Evolutionary conservation across 371 early-diverging fungal species (phyloP).

Genomic region (Zopfochytrium polystomum): DNA sequence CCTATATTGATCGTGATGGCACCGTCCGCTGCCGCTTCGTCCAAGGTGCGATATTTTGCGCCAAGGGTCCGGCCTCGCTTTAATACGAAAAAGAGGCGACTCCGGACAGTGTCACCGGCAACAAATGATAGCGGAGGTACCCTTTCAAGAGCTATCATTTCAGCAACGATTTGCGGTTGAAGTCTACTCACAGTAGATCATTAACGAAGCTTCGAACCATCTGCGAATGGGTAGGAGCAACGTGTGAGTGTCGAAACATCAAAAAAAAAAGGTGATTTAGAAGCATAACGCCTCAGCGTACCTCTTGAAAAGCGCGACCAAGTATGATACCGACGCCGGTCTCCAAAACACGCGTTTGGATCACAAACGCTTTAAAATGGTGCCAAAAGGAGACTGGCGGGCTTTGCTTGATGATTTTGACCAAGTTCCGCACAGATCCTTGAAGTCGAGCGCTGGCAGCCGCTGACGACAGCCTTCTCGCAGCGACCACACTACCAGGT

Average conservation of each 20-base stretch:
- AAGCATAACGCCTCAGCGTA: slow-evolving; percentile 49
- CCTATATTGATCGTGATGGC: neutral
- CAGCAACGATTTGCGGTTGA: too few relatives aligned
- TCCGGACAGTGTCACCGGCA: neutral
- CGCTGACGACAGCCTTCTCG: too few relatives aligned
- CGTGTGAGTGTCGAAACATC: neutral
- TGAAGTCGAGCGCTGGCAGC: too few relatives aligned
- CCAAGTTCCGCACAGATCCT: neutral
- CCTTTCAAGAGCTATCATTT: too few relatives aligned
- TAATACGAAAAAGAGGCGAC: neutral
- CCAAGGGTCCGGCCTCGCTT: neutral
- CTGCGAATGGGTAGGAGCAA: neutral
- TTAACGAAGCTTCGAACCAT: neutral
- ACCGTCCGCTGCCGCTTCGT: neutral
- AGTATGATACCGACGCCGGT: slow-evolving; percentile 33
- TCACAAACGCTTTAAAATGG: slow-evolving; percentile 27
- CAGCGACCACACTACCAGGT: too few relatives aligned
- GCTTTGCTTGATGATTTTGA: neutral
- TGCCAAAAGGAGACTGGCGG: slow-evolving; percentile 7
- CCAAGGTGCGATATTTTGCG: neutral
- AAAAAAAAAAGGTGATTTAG: too few relatives aligned
- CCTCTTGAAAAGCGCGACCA: slow-evolving; percentile 40
- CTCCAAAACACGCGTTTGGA: slow-evolving; percentile 30
- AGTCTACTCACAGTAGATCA: too few relatives aligned
- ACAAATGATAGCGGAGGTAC: neutral